A percentile compares a stretch with the other conserved stretches of the same genome.
Conservation (phyloP, 352 stramenopile genomes). For the Saprolegnia parasitica region DNA sequence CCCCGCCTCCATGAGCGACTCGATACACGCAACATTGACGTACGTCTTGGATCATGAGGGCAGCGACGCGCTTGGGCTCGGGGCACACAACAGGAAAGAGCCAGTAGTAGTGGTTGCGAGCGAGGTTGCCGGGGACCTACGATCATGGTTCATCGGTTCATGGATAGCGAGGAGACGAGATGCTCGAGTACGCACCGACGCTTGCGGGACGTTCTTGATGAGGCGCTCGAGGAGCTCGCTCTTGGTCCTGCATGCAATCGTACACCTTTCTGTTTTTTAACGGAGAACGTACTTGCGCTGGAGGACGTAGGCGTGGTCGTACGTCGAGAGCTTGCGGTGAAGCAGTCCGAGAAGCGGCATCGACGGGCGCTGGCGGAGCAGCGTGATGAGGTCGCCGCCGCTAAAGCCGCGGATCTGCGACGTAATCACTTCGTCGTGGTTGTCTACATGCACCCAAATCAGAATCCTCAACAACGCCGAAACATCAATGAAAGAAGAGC, state of each 20-base stretch:
- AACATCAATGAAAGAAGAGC: neutral
- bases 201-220: conserved; percentile 50
- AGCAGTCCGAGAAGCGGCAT: conserved; percentile 73
- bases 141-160: neutral
- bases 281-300: conserved; percentile 49
- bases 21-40: neutral
- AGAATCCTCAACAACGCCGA: neutral
- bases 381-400: conserved; percentile 64
- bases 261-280: neutral
- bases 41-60: conserved; percentile 72
- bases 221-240: conserved; percentile 56
- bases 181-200: conserved; percentile 37
- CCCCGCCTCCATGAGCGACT: neutral
- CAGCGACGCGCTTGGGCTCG: conserved; percentile 45
- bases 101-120: conserved; percentile 75
- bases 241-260: conserved; percentile 51
- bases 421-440: conserved; percentile 80
- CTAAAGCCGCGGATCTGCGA: conserved; percentile 75
- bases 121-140: conserved; percentile 54
- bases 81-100: conserved; percentile 71
- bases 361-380: conserved; percentile 69
- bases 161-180: neutral
- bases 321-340: conserved; percentile 54
- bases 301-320: conserved; percentile 65
- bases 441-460: conserved; percentile 35